A percentile compares a stretch with the other conserved stretches of the same genome.
These are phyloP conservation scores for Aspergillus sp. DNA, from an alignment of 2,329 filamentous ascomycete genomes.

Conservation along the genomic window DNA sequence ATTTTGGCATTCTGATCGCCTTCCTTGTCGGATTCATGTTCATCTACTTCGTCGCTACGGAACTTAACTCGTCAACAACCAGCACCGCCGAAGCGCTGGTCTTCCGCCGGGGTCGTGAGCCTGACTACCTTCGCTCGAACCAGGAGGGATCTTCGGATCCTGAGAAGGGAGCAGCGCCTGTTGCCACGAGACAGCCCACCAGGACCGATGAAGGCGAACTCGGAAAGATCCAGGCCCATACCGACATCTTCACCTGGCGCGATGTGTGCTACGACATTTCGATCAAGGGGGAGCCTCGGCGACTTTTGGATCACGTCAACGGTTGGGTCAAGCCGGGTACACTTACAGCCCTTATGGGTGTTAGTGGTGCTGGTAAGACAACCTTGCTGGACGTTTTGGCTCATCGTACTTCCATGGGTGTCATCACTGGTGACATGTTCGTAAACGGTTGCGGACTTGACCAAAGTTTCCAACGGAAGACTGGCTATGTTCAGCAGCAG, in stretches of 20 bases:
- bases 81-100: conserved; percentile 71
- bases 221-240: conserved; percentile 50
- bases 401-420: conserved; percentile 75
- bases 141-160: conserved; percentile 1
- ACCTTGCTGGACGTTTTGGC: conserved; percentile 81
- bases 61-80: conserved; percentile 53
- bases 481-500: conserved; percentile 66
- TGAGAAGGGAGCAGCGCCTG: neutral
- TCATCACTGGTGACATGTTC: conserved; percentile 78
- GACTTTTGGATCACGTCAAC: conserved; percentile 75
- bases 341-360: conserved; percentile 81
- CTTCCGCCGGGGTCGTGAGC: conserved; percentile 53
- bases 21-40: conserved; percentile 55
- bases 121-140: conserved; percentile 1
- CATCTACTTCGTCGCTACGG: conserved; percentile 50
- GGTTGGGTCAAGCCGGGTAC: conserved; percentile 93
- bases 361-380: conserved; percentile 83
- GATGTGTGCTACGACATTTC: conserved; percentile 71
- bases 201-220: too few species aligned
- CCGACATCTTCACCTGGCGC: conserved; percentile 74
- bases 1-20: conserved; percentile 61
- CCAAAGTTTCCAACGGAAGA: conserved; percentile 27
- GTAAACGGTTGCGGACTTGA: conserved; percentile 67
- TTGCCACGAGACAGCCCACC: neutral
- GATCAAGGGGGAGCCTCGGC: conserved; percentile 66